These are phyloP conservation scores for Calendula officinalis DNA, from an alignment of 129 eudicot genomes.

Conservation along the genomic window DNA sequence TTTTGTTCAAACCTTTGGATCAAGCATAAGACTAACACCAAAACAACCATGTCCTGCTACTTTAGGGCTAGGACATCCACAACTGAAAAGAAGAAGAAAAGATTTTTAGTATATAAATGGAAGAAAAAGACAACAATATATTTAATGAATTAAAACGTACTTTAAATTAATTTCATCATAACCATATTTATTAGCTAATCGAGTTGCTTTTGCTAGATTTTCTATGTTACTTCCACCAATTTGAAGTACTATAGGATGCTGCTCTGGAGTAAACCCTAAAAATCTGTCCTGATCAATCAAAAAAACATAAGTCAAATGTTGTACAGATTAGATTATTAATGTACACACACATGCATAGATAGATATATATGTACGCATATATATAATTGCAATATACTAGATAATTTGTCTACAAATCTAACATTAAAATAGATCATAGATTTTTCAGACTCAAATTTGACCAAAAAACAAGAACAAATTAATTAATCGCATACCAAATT, in stretches of 20 bases:
- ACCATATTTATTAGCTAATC: constrained; percentile 76
- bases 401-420: neutral
- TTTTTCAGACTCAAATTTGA: constrained; percentile 17
- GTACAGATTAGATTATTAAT: no score
- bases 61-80: constrained; percentile 98
- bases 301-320: constrained; percentile 24
- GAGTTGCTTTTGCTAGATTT: constrained; percentile 85
- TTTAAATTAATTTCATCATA: constrained; percentile 92
- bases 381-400: neutral
- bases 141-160: constrained; percentile 44
- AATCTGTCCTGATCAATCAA: constrained; percentile 76
- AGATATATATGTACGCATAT: neutral
- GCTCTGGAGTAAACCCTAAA: constrained; percentile 76
- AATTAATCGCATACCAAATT: constrained; percentile 54
- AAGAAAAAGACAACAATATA: constrained; percentile 4
- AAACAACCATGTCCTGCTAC: constrained; percentile 99
- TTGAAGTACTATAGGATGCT: constrained; percentile 97
- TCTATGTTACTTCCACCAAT: constrained; percentile 92
- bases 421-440: neutral
- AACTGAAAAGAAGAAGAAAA: constrained; percentile 40
- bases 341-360: neutral
- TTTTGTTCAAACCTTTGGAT: constrained; percentile 70
- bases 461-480: constrained; percentile 16
- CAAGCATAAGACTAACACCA: constrained; percentile 94
- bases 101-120: constrained; percentile 11